Evolutionary conservation across 164 flowering plant genomes (phyloP), one percentile per base, ranked within the genome.

Genomic region (Chimonanthus salicifolius): DNA sequence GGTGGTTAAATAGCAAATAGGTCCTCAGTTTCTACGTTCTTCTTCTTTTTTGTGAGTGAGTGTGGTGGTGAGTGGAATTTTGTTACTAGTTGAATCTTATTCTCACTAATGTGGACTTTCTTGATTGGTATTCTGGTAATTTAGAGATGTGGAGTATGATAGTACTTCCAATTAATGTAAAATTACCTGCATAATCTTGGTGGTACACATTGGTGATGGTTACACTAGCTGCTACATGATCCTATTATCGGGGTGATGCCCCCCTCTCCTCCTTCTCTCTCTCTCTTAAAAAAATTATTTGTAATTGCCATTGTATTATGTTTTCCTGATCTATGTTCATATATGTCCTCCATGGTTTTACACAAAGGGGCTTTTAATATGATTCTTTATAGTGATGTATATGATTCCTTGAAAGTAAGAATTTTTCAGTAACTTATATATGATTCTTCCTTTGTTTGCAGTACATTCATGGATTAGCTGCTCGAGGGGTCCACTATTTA

Each of bases 391-490:
- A n/a, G 60, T 54, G 60, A n/a, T 54, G 60, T 54, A 11, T 13
- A 0, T 54, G n/a, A 3, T 54, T 44, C 13, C 68, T 66, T 66
- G 58, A 33, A 9, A 18, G 58, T 50, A 54, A 68, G 43, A 20
- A 58, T 58, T 67, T 10, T 45, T 76, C 11, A 45, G 33, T 48
- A 6, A 8, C 71, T 69, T 54, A 20, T 66, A 58, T 67, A 16
- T 21, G 3, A 33, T 44, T 64, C n/a, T 65, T 16, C 45, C 72
- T 71, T 62, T 74, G 13, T 79, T 47, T 58, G 58, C 88, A 96
- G 99, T 96, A 96, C 72, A 82, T 96, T 69, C 99, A 96, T 82
- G 99, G 98, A 74, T 81, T 96, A 76, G 97, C 99, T 74, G 99
- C 99, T 50, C 86, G 92, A 72, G 98, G 99, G 73, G 97, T 96